Evolutionary conservation across 108 stramenopile genomes (phyloP).

Genomic region (Cyclostephanos invisitatus): DNA sequence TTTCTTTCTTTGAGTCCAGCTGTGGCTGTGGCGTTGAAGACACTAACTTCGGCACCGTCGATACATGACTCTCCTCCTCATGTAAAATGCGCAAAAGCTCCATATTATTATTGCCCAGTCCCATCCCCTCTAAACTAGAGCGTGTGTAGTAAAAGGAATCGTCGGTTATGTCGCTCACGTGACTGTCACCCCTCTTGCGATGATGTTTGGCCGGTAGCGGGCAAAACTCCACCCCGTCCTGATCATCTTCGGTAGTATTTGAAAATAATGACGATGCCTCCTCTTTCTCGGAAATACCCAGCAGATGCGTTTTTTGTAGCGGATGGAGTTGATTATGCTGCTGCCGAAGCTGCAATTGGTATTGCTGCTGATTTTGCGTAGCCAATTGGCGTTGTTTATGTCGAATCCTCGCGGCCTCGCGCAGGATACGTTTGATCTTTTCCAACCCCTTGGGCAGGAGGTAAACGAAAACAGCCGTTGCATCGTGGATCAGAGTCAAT

Average conservation of each 20-base stretch:
- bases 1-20: background rate
- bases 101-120: slow-evolving; percentile 1
- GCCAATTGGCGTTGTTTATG: slow-evolving; percentile 24
- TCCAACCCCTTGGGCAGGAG: slow-evolving; percentile 78
- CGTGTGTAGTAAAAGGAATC: slow-evolving; percentile 12
- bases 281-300: background rate
- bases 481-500: slow-evolving; percentile 62
- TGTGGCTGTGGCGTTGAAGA: background rate
- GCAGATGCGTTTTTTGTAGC: background rate
- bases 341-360: slow-evolving; percentile 3
- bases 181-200: slow-evolving; percentile 32
- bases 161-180: slow-evolving; percentile 37
- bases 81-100: slow-evolving; percentile 6
- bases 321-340: background rate
- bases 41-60: background rate
- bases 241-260: background rate
- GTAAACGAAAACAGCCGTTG: slow-evolving; percentile 85
- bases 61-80: background rate
- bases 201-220: slow-evolving; percentile 1
- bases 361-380: slow-evolving; percentile 3
- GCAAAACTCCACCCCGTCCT: background rate
- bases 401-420: slow-evolving; percentile 46
- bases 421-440: slow-evolving; percentile 58
- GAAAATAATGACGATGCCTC: background rate
- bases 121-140: background rate